Base-by-base conservation (phyloP, 306 rosid species). In the Amphicarpaea edgeworthii region DNA sequence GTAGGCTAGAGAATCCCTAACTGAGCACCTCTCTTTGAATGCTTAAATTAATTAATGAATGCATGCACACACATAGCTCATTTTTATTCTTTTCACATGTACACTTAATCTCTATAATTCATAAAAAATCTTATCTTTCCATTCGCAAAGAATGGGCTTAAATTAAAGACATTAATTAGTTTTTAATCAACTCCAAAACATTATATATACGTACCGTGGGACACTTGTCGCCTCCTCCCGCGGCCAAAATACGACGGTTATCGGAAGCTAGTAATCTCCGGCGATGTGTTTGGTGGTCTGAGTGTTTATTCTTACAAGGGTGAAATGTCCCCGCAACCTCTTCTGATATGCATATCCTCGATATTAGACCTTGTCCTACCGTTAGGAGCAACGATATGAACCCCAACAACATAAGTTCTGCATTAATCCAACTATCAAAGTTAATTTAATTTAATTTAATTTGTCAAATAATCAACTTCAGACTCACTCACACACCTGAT, bases 331-430 rank as follows among this genome's bases (percentile, higher is more conserved):
- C 12, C 0, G 42, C 66, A 30, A 59, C 66, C 21, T 59, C 15
- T 59, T 59, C 66, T 30, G 66, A 14, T 28, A 59, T 59, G 7
- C 66, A 59, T 28, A 59, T 59, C 12, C 66, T 59, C 5, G 66
- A 59, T 59, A 59, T 59, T 30, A 59, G 7, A 15, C 66, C 6
- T 15, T 59, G 41, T 59, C 66, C 66, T 1, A 59, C 66, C 20
- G 66, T 59, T 3, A 59, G 66, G 19, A 59, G 66, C 42, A 59
- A 16, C 42, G 66, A 59, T 28, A 59, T 28, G 66, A 59, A 59
- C 21, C 66, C 66, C 12, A 59, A 59, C 15, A 59, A 15, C 66
- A 59, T 59, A 6, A 59, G 66, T 5, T 59, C 66, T 59, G 65
- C 20, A 28, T 2, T 8, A 23, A 23, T 57, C 63, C 38, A 57